phyloP scores from a whole-genome alignment of 2,329 filamentous ascomycete genomes.

The Teratosphaeria epicoccoides region DNA sequence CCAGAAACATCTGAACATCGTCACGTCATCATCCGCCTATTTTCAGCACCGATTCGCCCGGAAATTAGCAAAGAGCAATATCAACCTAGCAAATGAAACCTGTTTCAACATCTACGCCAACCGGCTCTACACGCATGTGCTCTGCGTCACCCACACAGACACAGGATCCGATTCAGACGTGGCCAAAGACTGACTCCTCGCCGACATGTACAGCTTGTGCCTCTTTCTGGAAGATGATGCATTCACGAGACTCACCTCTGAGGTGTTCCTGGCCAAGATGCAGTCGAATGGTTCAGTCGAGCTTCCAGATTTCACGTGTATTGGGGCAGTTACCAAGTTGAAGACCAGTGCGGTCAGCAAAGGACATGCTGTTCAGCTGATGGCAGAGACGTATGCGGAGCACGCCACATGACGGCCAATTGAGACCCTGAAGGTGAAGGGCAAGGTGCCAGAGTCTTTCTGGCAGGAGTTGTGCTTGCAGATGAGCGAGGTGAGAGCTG shows the following conservation, averaged over 20 bases:
- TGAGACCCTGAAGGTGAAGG: no score
- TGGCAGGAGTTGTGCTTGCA: background rate
- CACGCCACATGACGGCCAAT: background rate
- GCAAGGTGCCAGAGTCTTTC: no score
- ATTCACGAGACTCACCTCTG: background rate
- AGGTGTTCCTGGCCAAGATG: conserved; percentile 1
- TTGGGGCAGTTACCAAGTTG: background rate
- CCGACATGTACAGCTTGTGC: background rate
- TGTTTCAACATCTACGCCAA: background rate
- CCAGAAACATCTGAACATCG: background rate
- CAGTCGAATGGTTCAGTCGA: background rate
- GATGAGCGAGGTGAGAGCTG: background rate
- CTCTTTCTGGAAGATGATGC: background rate
- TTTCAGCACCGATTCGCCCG: background rate
- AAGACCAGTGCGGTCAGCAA: background rate
- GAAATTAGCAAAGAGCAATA: no score
- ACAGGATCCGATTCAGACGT: background rate
- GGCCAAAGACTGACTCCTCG: background rate
- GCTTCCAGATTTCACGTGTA: background rate
- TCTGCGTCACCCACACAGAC: background rate
- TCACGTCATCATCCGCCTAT: background rate
- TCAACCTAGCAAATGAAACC: background rate
- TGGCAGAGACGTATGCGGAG: background rate
- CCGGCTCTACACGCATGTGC: background rate
- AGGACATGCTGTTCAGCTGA: background rate